Percentiles rank a stretch among this genome's conserved stretches.
These are phyloP conservation scores for Taphrina confusa DNA, from an alignment of 1,139 yeast species.

Conservation along the genomic window DNA sequence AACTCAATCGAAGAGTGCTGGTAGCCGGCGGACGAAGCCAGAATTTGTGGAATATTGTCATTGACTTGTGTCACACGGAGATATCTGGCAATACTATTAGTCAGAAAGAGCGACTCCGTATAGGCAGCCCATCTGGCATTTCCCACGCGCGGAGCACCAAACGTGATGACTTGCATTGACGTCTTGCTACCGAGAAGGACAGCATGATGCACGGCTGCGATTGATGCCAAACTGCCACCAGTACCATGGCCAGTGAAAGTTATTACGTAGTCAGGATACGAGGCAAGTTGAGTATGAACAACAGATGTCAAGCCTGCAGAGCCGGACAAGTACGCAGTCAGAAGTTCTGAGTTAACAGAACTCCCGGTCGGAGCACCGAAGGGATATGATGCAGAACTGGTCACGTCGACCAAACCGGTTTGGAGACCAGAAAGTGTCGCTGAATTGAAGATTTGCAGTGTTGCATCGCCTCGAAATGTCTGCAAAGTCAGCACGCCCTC, in stretches of 20 bases:
- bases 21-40: conserved; percentile 9
- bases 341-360: conserved; percentile 11
- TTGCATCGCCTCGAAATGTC: conserved; percentile 25
- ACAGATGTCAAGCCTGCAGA: not conserved
- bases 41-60: conserved; percentile 17
- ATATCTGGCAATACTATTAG: conserved; percentile 5
- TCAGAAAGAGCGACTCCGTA: conserved; percentile 11
- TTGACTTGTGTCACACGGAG: conserved; percentile 19
- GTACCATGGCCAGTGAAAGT: conserved; percentile 31
- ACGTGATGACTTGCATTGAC: conserved; percentile 26
- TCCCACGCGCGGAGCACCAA: conserved; percentile 22
- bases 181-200: not conserved
- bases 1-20: conserved; percentile 23
- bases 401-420: conserved; percentile 8
- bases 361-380: conserved; percentile 12
- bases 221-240: conserved; percentile 18
- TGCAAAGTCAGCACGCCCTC: not conserved
- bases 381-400: conserved; percentile 5
- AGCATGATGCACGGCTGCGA: conserved; percentile 9
- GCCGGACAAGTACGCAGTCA: not conserved
- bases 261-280: conserved; percentile 16
- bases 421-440: not conserved
- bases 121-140: conserved; percentile 11
- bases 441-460: conserved; percentile 6
- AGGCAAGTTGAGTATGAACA: conserved; percentile 1